These are phyloP conservation scores for Solanum medicagineum DNA, from an alignment of 257 asterid genomes.

Conservation along the genomic window DNA sequence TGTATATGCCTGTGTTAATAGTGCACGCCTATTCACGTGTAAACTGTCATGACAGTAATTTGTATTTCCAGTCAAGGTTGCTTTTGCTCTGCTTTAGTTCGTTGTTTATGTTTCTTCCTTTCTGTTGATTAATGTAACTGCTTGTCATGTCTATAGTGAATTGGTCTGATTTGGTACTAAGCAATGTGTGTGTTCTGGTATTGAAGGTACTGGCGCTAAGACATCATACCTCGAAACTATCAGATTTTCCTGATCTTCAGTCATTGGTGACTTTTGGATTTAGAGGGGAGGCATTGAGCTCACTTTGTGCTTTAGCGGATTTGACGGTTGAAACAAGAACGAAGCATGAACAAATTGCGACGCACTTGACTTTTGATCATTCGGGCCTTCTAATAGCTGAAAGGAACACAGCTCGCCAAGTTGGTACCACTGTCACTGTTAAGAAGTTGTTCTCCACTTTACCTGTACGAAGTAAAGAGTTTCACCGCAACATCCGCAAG, in stretches of 20 bases:
- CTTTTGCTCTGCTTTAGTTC: not conserved
- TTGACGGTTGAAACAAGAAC: constrained; percentile 86
- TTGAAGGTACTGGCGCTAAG: constrained; percentile 69
- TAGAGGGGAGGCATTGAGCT: constrained; percentile 99
- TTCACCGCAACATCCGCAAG: constrained; percentile 68
- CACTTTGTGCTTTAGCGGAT: constrained; percentile 75
- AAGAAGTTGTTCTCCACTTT: constrained; percentile 78
- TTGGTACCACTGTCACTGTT: constrained; percentile 84
- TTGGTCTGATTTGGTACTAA: not conserved
- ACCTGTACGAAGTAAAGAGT: constrained; percentile 94
- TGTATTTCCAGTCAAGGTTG: not conserved
- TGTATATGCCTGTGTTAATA: not conserved
- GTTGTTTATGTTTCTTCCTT: not conserved
- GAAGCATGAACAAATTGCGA: constrained; percentile 62
- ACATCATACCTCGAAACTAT: constrained; percentile 89
- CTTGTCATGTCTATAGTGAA: not conserved
- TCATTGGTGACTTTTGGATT: constrained; percentile 76
- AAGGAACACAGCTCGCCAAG: constrained; percentile 83
- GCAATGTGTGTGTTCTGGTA: not conserved
- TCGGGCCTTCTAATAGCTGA: constrained; percentile 57
- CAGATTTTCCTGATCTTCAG: constrained; percentile 79
- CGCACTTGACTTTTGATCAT: constrained; percentile 70
- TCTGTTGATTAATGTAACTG: not conserved
- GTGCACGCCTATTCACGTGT: not conserved
- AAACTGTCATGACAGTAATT: not conserved